Evolutionary conservation across 2,329 filamentous ascomycete genomes (phyloP).

Genomic region (Apiospora arundinis): DNA sequence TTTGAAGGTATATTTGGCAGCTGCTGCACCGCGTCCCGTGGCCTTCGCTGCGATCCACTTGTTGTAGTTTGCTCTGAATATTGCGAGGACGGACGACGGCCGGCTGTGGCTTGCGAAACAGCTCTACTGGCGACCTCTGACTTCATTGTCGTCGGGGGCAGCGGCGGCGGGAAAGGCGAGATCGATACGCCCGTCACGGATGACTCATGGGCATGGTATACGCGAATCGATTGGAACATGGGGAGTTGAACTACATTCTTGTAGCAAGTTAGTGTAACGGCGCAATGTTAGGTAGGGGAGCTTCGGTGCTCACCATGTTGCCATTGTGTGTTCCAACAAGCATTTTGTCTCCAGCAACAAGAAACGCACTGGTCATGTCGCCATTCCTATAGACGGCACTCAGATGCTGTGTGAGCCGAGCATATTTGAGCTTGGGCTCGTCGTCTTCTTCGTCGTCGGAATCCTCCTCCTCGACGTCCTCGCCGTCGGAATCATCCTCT

Average conservation of each 20-base stretch:
- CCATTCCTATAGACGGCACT: slow-evolving; percentile 88
- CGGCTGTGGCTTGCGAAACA: slow-evolving; percentile 42
- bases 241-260: slow-evolving; percentile 88
- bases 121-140: slow-evolving; percentile 48
- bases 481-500: slow-evolving; percentile 52
- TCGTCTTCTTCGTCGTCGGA: slow-evolving; percentile 88
- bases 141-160: slow-evolving; percentile 54
- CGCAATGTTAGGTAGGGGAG: slow-evolving; percentile 20
- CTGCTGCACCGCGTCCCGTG: slow-evolving; percentile 47
- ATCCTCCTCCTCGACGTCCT: slow-evolving; percentile 66
- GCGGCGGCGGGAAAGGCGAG: slow-evolving; percentile 79
- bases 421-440: slow-evolving; percentile 93
- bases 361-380: slow-evolving; percentile 90
- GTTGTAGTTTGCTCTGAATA: slow-evolving; percentile 52
- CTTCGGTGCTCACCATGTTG: slow-evolving; percentile 74
- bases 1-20: slow-evolving; percentile 83
- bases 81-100: slow-evolving; percentile 42
- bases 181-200: slow-evolving; percentile 90
- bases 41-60: slow-evolving; percentile 47
- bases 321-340: slow-evolving; percentile 95
- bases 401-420: slow-evolving; percentile 81
- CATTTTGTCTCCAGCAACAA: slow-evolving; percentile 97
- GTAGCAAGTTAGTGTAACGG: slow-evolving; percentile 12
- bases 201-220: slow-evolving; percentile 91
- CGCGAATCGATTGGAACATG: slow-evolving; percentile 78